Evolutionary conservation across 2,329 filamentous ascomycete species (phyloP).

Genomic region (Ceratocystis harringtonii): DNA sequence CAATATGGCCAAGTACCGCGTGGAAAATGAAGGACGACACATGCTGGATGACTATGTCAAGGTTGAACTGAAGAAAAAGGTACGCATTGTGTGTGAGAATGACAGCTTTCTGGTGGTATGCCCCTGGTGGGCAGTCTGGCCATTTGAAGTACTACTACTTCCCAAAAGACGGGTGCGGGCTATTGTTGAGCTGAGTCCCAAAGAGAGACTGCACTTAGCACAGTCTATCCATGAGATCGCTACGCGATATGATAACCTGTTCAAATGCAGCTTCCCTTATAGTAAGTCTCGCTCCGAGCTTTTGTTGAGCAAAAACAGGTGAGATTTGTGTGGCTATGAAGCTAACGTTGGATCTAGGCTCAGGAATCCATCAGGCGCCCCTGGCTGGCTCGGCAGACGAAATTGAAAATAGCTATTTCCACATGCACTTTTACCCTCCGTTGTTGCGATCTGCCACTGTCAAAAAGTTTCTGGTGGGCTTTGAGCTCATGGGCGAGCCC

Average conservation of each 20-base stretch:
- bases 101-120: constrained; percentile 71
- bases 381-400: constrained; percentile 69
- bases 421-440: constrained; percentile 96
- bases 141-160: constrained; percentile 85
- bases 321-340: not conserved
- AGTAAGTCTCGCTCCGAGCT: constrained; percentile 35
- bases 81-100: constrained; percentile 83
- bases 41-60: constrained; percentile 76
- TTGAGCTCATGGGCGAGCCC: constrained; percentile 94
- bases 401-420: constrained; percentile 75
- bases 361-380: constrained; percentile 90
- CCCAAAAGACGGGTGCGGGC: constrained; percentile 71
- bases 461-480: constrained; percentile 90
- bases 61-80: constrained; percentile 61
- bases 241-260: constrained; percentile 86
- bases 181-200: constrained; percentile 61
- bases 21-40: constrained; percentile 56
- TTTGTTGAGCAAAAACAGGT: not conserved
- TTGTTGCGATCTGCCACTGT: constrained; percentile 84
- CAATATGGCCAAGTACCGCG: constrained; percentile 64
- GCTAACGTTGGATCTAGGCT: constrained; percentile 37
- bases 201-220: constrained; percentile 60
- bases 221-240: constrained; percentile 80
- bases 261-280: constrained; percentile 93
- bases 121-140: constrained; percentile 97